Evolutionary conservation across 2,329 filamentous ascomycete genomes (phyloP), one percentile per base, ranked within the genome.

Genomic region (Calycina herbarum): DNA sequence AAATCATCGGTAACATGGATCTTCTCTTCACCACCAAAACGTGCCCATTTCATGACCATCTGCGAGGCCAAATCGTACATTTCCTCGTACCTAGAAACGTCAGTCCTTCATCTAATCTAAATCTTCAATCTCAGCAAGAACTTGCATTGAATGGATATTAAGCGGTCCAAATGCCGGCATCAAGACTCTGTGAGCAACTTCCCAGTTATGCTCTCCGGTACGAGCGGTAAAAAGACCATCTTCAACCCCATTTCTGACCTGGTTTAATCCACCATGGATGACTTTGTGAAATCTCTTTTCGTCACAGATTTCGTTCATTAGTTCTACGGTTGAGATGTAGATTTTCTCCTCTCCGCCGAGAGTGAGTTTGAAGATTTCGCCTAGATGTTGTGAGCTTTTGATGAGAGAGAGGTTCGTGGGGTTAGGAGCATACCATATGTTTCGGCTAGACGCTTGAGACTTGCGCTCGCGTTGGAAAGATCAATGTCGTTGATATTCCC

Each of bases 21-120:
- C 10, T 83, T 79, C 57, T 82, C 75, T 1, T 80, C 75, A 1
- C 85, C 78, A 0, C 90, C 90, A 69, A 86, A 81, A 40, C 89
- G 82, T 20, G 88, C 88, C 83, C 88, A 88, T 75, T 91, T 91
- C 77, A 90, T 81, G 10, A 84, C 82, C 60, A 92, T 77, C 73
- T 92, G 89, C 0, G 82, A 81, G 4, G 87, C 84, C 66, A 91
- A 86, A 69, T 91, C 89, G 68, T 88, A 82, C 86, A 89, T 89
- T 71, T 88, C 86, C 67, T 84, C 81, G 67, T 89, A 92, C 56
- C 56, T 57, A n/a, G 7, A 33, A n/a, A 13, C 27, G 8, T 54
- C 8, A 54, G 20, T 24, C 7, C 10, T 2, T 0, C 6, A 3
- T 27, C 2, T 27, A 2, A 24, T 1, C 11, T 27, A 27, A 4